Conservation (phyloP, 768 basidiomycete genomes). For the Fomitopsis serialis region DNA sequence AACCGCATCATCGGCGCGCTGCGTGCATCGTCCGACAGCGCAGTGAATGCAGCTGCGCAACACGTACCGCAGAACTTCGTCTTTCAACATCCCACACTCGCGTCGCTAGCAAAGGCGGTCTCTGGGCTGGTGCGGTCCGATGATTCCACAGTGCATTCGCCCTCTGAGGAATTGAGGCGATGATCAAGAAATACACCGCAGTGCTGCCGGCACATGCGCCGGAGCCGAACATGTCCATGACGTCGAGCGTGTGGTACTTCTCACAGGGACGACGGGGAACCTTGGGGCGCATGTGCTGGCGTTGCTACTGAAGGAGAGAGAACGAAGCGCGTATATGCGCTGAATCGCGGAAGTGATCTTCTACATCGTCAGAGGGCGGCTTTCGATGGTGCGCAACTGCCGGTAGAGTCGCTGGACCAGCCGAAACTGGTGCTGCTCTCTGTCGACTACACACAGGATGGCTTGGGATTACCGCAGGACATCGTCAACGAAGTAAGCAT, state of each 20-base stretch:
- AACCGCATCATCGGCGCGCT: constrained; percentile 26
- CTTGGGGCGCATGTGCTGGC: constrained; percentile 24
- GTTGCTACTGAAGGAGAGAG: constrained; percentile 11
- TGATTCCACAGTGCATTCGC: constrained; percentile 11
- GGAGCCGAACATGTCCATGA: not conserved
- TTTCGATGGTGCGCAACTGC: constrained; percentile 12
- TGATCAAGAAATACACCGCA: constrained; percentile 36
- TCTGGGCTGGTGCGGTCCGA: constrained; percentile 9
- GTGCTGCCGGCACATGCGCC: constrained; percentile 7
- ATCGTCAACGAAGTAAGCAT: constrained; percentile 12
- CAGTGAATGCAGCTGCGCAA: not conserved
- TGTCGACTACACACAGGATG: constrained; percentile 13
- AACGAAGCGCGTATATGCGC: constrained; percentile 19
- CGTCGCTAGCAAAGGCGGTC: constrained; percentile 1
- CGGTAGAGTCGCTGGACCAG: constrained; percentile 6
- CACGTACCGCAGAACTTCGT: constrained; percentile 10
- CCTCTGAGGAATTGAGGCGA: constrained; percentile 12
- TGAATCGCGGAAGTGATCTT: constrained; percentile 17
- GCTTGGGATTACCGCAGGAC: constrained; percentile 13
- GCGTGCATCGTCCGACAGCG: constrained; percentile 9
- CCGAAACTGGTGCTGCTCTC: constrained; percentile 12
- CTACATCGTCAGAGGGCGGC: constrained; percentile 10
- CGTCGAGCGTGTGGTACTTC: constrained; percentile 20
- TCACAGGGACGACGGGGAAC: constrained; percentile 30
- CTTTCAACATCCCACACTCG: constrained; percentile 14